Conservation (phyloP, 306 rosid species). For the Cicer judaicum region DNA sequence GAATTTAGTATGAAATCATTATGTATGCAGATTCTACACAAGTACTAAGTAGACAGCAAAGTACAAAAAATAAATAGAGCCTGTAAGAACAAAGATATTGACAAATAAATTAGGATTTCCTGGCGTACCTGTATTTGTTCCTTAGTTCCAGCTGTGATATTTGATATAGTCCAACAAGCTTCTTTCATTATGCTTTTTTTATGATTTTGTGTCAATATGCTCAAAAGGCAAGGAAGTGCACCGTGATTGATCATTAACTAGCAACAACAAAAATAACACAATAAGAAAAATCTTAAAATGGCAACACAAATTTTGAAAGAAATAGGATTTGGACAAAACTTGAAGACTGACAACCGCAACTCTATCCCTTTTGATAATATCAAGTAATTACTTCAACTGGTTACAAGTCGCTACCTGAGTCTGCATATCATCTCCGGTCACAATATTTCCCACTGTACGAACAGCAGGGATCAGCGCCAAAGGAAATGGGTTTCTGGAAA, state of each 20-base stretch:
- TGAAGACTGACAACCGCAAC: conserved; percentile 2
- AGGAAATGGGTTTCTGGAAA: conserved; percentile 73
- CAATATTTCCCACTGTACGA: conserved; percentile 86
- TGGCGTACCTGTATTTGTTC: conserved; percentile 81
- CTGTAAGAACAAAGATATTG: neutral
- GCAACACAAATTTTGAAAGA: neutral
- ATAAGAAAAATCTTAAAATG: neutral
- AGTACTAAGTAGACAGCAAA: neutral
- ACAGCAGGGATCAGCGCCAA: conserved; percentile 78
- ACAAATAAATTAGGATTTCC: conserved; percentile 8
- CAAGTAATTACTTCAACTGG: neutral
- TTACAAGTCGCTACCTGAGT: conserved; percentile 68
- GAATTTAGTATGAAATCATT: neutral
- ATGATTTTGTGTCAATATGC: conserved; percentile 69
- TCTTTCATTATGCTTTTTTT: conserved; percentile 86
- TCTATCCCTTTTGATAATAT: conserved; percentile 1
- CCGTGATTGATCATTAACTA: conserved; percentile 71
- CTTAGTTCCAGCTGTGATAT: conserved; percentile 81
- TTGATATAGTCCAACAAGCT: conserved; percentile 92
- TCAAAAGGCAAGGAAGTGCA: conserved; percentile 74
- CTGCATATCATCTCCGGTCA: conserved; percentile 85
- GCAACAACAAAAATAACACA: conserved; percentile 25
- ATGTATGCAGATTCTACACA: neutral
- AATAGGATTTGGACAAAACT: conserved; percentile 4
- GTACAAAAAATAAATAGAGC: neutral